Base-by-base conservation (phyloP, 1,284 basidiomycete genomes). In the Pseudozyma sp. region DNA sequence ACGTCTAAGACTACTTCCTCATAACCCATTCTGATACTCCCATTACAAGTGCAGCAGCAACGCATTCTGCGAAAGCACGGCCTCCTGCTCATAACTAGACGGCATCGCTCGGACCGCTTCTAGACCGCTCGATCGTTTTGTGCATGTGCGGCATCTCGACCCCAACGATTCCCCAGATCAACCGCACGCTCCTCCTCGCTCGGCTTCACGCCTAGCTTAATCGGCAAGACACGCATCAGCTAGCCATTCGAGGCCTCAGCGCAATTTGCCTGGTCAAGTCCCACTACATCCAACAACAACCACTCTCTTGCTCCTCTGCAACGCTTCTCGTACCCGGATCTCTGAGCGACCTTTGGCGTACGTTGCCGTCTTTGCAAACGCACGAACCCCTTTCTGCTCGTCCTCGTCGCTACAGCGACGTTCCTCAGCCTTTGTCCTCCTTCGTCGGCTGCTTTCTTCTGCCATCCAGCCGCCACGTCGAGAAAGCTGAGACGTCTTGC, bases 401-500 rank as follows among this genome's bases (percentile, higher is more conserved):
- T 24, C 24, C 24, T 24, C 24, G 24, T 24, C 24, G 24, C 24
- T 24, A 24, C 24, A 24, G 24, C 24, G 24, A 24, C 24, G 24
- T 24, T 24, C 24, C 24, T 24, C 40, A n/a, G 11, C 40, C 40
- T 42, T 13, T 42, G 13, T 42, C 40, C 2, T 37, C 9, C 13
- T 11, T 35, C n/a, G 29, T 35, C 29, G 10, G 29, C 30, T 47
- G 45, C 45, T 47, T 33, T 8, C 14, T 13, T 24, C 34, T 17
- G 10, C 10, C 19, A 47, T 13, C 37, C 14, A 30, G 44, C 55
- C 13, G 16, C 44, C 17, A 40, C 37, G 44, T 56, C 53, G 45
- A 53, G 54, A 24, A 29, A 44, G 48, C 43, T 54, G 30, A 45
- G 31, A 45, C 57, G 57, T 34, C 39, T 60, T 33, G 57, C 48